A percentile compares a stretch with the other conserved stretches of the same genome.
phyloP scores from a whole-genome alignment of 192 early-diverging fungal species.

The Gamsiella multidivaricata region DNA sequence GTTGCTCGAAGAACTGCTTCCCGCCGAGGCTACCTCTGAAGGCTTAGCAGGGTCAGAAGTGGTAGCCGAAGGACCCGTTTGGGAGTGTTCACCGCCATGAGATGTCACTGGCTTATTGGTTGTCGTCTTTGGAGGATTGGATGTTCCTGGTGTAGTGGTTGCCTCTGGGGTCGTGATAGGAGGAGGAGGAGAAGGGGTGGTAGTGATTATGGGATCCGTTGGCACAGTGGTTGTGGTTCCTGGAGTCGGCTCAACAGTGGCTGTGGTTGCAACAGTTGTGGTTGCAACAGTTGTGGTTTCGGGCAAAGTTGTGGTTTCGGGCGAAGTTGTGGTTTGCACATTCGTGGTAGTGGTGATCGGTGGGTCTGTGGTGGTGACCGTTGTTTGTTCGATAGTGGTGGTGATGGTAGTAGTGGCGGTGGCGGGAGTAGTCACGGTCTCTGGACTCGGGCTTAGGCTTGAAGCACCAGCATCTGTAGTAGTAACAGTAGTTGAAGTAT shows the following conservation, averaged over 20 bases:
- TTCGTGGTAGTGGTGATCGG: neutral
- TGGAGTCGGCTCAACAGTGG: neutral
- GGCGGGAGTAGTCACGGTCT: no score
- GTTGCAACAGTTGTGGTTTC: neutral
- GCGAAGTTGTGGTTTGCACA: neutral
- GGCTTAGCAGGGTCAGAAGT: neutral
- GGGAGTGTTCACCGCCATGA: constrained; percentile 4
- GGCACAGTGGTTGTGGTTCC: neutral
- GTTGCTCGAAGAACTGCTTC: constrained; percentile 12
- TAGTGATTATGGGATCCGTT: no score
- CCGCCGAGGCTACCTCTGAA: neutral
- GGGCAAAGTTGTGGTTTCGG: no score
- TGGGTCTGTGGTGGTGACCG: no score
- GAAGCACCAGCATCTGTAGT: no score
- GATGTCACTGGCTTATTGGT: neutral
- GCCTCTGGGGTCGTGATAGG: neutral
- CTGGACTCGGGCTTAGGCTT: no score
- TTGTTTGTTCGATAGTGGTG: no score
- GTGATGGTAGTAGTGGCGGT: no score
- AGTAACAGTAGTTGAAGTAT: no score
- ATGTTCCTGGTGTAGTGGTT: neutral
- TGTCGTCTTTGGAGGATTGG: neutral
- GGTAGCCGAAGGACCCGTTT: neutral
- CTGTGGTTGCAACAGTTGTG: neutral
- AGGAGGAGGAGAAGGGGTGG: neutral